Base-by-base conservation (phyloP, 169 alveolate genomes). In the Eimeria maxima region DNA sequence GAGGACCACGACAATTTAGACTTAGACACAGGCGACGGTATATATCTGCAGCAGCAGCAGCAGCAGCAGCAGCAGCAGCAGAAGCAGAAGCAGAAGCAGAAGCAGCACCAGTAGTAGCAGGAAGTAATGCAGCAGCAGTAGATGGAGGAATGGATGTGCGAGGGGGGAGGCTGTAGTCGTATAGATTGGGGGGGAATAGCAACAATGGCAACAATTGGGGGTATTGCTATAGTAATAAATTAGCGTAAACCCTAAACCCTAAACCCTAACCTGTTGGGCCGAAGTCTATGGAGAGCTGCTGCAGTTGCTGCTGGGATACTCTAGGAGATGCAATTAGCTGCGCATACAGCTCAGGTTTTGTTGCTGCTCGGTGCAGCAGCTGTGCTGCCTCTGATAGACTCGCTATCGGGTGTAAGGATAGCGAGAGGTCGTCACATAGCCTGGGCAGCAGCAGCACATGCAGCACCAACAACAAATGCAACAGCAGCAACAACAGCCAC, bases 301-400 rank as follows among this genome's bases (percentile, higher is more conserved):
- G 83, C 55, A 73, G 83, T 47, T 73, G 83, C 83, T 73, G 83
- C 50, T 73, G 83, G 5, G 83, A 73, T 4, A n/a, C 83, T 20
- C 83, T 18, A 10, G 83, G 83, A 73, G 83, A 44, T 22, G 83
- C 83, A 38, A 73, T n/a, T 3, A 73, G 83, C 45, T 73, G 83
- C 8, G 83, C 83, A 73, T 73, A 73, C 83, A 73, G 83, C 83
- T 73, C 50, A 13, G 78, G 83, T 47, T 73, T 73, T 73, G 83
- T n/a, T 73, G 83, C 83, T 4, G 83, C 83, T 27, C 83, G 44
- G 50, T 73, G 83, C 55, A 73, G 83, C 83, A 73, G 83, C 50
- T 73, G 83, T n/a, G 83, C 50, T 8, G 83, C 83, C 45, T 73
- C 83, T 11, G 83, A 73, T 7, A 73, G 45, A 27, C 83, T 73